phyloP scores from a whole-genome alignment of 163 green algal species.

The Picocystis sp. region DNA sequence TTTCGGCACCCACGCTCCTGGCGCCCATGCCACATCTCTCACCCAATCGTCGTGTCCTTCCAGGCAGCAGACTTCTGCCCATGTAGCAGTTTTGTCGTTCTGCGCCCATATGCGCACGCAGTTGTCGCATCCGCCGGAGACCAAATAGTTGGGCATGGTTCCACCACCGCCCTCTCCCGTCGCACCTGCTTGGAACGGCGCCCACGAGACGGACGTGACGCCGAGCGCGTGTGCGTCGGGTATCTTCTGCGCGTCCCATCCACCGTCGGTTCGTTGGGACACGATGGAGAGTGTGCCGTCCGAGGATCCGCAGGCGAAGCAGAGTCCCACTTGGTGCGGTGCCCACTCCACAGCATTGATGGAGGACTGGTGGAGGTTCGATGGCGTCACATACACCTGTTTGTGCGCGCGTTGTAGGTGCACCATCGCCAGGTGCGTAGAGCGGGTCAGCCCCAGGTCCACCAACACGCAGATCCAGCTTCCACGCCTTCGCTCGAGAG shows the following conservation, averaged over 20 bases:
- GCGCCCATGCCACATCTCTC: slow-evolving; percentile 87
- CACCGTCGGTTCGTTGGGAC: slow-evolving; percentile 31
- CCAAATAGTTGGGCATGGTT: slow-evolving; percentile 43
- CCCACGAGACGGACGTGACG: slow-evolving; percentile 64
- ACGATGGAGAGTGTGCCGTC: slow-evolving; percentile 72
- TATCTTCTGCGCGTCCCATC: slow-evolving; percentile 20
- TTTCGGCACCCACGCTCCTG: slow-evolving; percentile 63
- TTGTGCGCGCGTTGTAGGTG: too few relatives aligned
- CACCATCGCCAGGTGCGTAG: too few relatives aligned
- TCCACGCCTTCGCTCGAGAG: too few relatives aligned
- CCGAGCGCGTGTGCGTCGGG: slow-evolving; percentile 58
- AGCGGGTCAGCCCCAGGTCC: too few relatives aligned
- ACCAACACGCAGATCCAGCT: too few relatives aligned
- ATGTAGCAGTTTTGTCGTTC: slow-evolving; percentile 24
- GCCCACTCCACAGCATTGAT: slow-evolving; percentile 89
- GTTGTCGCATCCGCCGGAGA: slow-evolving; percentile 76
- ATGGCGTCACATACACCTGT: slow-evolving; percentile 35
- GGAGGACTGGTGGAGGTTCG: slow-evolving; percentile 60
- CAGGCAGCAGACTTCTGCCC: slow-evolving; percentile 40
- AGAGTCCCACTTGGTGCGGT: slow-evolving; percentile 74
- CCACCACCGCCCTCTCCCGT: slow-evolving; percentile 4
- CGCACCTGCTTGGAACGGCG: slow-evolving; percentile 48
- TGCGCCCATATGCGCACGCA: slow-evolving; percentile 44
- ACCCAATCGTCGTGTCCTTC: slow-evolving; percentile 85
- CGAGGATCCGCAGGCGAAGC: slow-evolving; percentile 70